These are phyloP conservation scores for Parastagonospora nodorum DNA, from an alignment of 2,329 filamentous ascomycete genomes.

Conservation along the genomic window DNA sequence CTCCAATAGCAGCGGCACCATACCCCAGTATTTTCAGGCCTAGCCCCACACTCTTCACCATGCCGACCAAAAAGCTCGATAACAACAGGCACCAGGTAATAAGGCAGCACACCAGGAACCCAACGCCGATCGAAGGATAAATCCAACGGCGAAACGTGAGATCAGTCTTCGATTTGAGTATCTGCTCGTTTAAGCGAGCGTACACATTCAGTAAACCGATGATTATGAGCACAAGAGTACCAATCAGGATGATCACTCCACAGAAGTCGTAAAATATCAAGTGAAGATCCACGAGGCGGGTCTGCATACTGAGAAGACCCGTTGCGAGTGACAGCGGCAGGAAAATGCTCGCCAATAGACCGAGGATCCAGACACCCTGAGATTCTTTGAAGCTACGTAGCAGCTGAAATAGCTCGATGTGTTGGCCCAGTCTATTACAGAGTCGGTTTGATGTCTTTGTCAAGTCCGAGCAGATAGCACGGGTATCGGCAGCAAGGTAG, in stretches of 20 bases:
- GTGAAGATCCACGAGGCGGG: neutral
- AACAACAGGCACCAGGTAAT: neutral
- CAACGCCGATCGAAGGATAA: neutral
- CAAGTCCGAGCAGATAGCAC: neutral
- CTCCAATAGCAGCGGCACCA: neutral
- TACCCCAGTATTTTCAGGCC: conserved; percentile 7
- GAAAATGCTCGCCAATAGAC: conserved; percentile 2
- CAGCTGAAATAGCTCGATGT: neutral
- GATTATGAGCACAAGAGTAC: neutral
- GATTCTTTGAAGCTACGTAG: neutral
- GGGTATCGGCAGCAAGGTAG: neutral
- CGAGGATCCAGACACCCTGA: neutral
- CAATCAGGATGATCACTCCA: conserved; percentile 7
- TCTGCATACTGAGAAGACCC: conserved; percentile 3
- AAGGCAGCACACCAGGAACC: neutral
- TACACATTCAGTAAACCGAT: neutral
- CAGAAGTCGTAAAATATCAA: conserved; percentile 7
- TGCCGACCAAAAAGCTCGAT: conserved; percentile 8
- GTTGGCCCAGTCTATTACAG: neutral
- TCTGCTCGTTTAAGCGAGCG: neutral
- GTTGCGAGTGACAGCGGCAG: conserved; percentile 5
- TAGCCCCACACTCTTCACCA: conserved; percentile 6
- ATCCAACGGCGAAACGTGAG: neutral
- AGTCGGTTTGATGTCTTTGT: neutral
- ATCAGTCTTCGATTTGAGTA: neutral